phyloP scores from a whole-genome alignment of 108 stramenopile species.

The Mayamaea pseudoterrestris region DNA sequence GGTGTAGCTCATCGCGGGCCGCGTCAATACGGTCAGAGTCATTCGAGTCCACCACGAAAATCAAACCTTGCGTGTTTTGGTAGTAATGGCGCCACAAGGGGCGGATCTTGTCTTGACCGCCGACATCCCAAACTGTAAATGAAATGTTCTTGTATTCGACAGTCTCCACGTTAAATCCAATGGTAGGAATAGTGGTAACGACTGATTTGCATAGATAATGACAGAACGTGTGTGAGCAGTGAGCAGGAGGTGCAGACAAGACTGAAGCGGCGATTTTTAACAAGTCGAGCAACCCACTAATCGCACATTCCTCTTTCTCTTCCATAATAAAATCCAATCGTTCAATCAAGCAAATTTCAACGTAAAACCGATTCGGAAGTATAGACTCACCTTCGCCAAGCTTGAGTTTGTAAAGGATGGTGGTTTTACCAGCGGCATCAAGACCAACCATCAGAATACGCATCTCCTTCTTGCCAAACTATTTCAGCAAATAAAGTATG shows the following conservation, averaged over 20 bases:
- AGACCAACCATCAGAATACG: conserved; percentile 99
- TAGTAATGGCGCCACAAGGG: conserved; percentile 99
- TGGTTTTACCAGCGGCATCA: conserved; percentile 99
- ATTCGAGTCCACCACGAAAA: conserved; percentile 97
- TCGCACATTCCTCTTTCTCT: too few relatives aligned
- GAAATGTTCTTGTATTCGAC: conserved; percentile 93
- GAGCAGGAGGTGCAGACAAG: background rate
- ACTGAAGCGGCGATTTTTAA: too few relatives aligned
- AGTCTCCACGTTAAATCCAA: conserved; percentile 87
- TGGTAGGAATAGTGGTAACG: conserved; percentile 16
- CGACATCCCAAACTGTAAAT: conserved; percentile 97
- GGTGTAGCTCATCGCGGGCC: conserved; percentile 92
- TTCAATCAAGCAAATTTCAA: background rate
- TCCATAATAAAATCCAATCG: background rate
- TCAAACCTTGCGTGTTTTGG: conserved; percentile 95
- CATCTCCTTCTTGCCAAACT: conserved; percentile 99
- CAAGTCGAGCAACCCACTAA: too few relatives aligned
- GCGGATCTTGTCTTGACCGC: conserved; percentile 98
- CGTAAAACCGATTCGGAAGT: background rate
- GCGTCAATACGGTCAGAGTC: conserved; percentile 94
- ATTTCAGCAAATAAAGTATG: conserved; percentile 2
- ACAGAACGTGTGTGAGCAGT: background rate
- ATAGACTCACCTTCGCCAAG: conserved; percentile 75
- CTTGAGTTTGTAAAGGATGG: conserved; percentile 99
- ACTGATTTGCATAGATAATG: conserved; percentile 1